Conservation (phyloP, 2,329 filamentous ascomycete genomes). For the Nigrospora osmanthi region DNA sequence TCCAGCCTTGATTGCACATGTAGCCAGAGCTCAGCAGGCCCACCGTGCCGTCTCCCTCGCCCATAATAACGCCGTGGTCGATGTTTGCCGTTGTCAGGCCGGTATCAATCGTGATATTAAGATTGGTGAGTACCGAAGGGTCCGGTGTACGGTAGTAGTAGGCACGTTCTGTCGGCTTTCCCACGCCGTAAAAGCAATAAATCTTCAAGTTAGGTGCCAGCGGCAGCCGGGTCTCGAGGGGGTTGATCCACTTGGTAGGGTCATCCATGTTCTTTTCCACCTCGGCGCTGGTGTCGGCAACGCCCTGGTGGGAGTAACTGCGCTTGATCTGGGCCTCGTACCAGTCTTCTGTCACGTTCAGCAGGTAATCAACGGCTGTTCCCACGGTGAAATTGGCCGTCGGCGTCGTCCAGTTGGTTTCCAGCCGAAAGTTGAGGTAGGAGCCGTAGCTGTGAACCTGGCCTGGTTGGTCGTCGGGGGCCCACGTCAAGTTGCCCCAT, state of each 20-base stretch:
- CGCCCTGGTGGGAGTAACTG: constrained; percentile 73
- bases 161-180: constrained; percentile 84
- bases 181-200: constrained; percentile 94
- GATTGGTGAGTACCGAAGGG: constrained; percentile 40
- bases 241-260: constrained; percentile 86
- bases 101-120: constrained; percentile 71
- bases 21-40: constrained; percentile 88
- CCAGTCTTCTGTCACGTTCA: constrained; percentile 76
- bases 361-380: constrained; percentile 69
- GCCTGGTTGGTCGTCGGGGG: constrained; percentile 74
- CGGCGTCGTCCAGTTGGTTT: constrained; percentile 54
- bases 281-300: constrained; percentile 71
- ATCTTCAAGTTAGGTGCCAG: constrained; percentile 86
- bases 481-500: constrained; percentile 86
- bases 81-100: constrained; percentile 49
- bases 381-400: constrained; percentile 73
- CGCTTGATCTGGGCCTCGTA: constrained; percentile 64
- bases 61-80: constrained; percentile 90
- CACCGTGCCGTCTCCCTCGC: constrained; percentile 93
- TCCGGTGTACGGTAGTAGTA: constrained; percentile 81
- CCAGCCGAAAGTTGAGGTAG: constrained; percentile 73
- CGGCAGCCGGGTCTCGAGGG: constrained; percentile 80
- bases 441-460: constrained; percentile 71
- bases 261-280: constrained; percentile 77
- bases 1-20: constrained; percentile 96